These are phyloP conservation scores for Musa itinerans DNA, from an alignment of 176 grass and related monocot genomes.

Conservation along the genomic window DNA sequence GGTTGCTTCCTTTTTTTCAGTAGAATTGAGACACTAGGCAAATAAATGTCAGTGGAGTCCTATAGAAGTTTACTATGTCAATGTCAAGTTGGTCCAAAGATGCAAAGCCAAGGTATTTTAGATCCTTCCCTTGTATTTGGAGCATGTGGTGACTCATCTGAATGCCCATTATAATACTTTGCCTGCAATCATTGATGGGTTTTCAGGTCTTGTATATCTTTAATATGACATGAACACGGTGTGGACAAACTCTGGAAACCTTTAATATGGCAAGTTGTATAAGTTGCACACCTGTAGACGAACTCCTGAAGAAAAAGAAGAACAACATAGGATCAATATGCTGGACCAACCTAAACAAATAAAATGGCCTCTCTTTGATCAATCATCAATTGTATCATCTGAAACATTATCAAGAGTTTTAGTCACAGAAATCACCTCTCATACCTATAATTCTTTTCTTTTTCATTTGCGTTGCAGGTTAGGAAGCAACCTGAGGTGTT, in stretches of 20 bases:
- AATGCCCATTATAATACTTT: neutral
- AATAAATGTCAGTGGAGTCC: neutral
- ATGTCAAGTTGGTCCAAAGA: neutral
- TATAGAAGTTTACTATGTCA: neutral
- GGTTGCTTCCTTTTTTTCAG: neutral
- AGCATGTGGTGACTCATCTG: neutral
- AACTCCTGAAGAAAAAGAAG: constrained; percentile 1
- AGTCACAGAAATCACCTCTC: neutral
- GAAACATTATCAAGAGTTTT: neutral
- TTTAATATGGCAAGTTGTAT: neutral
- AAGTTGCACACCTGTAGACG: neutral
- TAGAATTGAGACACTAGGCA: neutral
- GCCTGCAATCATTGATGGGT: neutral
- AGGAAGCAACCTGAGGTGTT: neutral
- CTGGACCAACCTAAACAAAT: neutral
- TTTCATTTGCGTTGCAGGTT: neutral
- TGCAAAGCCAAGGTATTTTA: neutral
- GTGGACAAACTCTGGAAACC: neutral
- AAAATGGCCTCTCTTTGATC: neutral
- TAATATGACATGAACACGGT: neutral
- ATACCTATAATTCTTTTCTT: neutral
- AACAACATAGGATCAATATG: neutral
- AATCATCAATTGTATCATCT: neutral
- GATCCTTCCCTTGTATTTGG: neutral
- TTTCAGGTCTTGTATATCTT: neutral